These are phyloP conservation scores for Aspergillus intermedius DNA, from an alignment of 2,329 filamentous ascomycete genomes.

Conservation along the genomic window DNA sequence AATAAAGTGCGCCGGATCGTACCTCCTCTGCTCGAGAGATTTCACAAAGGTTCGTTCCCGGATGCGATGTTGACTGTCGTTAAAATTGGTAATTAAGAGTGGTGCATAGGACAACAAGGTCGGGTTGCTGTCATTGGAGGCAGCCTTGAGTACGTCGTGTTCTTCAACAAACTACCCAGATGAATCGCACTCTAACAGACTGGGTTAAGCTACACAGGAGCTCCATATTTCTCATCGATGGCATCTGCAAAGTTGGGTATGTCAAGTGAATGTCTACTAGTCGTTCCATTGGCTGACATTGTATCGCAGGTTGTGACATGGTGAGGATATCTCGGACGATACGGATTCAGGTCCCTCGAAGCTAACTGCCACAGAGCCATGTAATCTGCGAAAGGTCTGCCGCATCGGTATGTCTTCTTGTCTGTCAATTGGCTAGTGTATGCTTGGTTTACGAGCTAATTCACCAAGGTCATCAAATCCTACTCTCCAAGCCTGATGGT, in stretches of 20 bases:
- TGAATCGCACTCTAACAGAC: background rate
- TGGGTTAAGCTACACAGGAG: conserved; percentile 68
- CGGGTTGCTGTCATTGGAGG: conserved; percentile 91
- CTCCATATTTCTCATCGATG: conserved; percentile 97
- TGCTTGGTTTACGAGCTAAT: background rate
- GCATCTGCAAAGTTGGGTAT: conserved; percentile 78
- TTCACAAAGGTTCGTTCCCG: conserved; percentile 74
- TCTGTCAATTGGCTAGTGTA: background rate
- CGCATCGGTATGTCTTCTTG: conserved; percentile 43
- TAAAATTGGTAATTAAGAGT: background rate
- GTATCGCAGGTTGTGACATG: conserved; percentile 61
- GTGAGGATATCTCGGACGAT: conserved; percentile 41
- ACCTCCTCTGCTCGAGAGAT: conserved; percentile 88
- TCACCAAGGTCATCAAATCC: conserved; percentile 74
- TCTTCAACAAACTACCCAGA: background rate
- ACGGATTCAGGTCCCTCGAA: background rate
- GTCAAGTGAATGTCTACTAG: conserved; percentile 3
- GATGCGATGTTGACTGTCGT: background rate
- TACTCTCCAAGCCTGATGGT: conserved; percentile 99
- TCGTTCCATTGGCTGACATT: conserved; percentile 6
- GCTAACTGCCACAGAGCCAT: conserved; percentile 50
- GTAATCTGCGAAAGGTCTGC: conserved; percentile 92
- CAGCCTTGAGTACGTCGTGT: conserved; percentile 62
- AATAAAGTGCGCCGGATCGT: conserved; percentile 80
- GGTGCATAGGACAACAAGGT: conserved; percentile 69